phyloP scores from a whole-genome alignment of 331 rosid genomes.

The Pyrus hybrid region DNA sequence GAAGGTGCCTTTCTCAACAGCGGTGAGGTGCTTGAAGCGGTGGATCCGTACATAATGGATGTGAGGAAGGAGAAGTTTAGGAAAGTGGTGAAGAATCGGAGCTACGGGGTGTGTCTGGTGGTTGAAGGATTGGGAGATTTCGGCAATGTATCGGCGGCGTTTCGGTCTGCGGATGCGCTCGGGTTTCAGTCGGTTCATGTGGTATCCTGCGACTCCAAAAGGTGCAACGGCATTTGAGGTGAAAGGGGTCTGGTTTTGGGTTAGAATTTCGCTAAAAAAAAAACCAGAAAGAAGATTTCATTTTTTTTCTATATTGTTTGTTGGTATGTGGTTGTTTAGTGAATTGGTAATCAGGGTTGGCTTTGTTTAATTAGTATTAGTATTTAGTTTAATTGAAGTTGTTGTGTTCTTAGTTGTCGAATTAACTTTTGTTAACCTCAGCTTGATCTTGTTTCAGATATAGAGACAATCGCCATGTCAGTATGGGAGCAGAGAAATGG shows the following conservation, averaged over 20 bases:
- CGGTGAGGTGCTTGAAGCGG: conserved; percentile 53
- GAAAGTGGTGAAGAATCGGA: conserved; percentile 52
- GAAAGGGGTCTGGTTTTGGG: conserved; percentile 31
- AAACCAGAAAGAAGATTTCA: neutral
- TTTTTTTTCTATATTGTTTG: neutral
- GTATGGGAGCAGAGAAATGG: conserved; percentile 99
- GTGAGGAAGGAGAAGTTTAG: conserved; percentile 57
- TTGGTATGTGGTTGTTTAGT: neutral
- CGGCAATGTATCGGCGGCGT: conserved; percentile 77
- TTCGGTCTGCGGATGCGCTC: conserved; percentile 89
- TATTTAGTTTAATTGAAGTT: neutral
- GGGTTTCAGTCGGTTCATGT: conserved; percentile 92
- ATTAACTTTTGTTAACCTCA: neutral
- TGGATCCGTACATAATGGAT: conserved; percentile 51
- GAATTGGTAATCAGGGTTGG: neutral
- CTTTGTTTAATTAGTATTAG: neutral
- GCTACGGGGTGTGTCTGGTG: conserved; percentile 80
- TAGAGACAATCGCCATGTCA: conserved; percentile 88
- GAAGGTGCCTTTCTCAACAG: conserved; percentile 35
- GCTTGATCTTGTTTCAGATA: conserved; percentile 44
- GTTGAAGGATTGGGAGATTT: conserved; percentile 80
- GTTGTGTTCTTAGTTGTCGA: neutral
- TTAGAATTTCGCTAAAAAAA: neutral
- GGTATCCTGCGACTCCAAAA: conserved; percentile 77
- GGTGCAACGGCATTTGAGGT: conserved; percentile 79